Base-by-base conservation (phyloP, 306 rosid species). In the Potentilla sterilis region DNA sequence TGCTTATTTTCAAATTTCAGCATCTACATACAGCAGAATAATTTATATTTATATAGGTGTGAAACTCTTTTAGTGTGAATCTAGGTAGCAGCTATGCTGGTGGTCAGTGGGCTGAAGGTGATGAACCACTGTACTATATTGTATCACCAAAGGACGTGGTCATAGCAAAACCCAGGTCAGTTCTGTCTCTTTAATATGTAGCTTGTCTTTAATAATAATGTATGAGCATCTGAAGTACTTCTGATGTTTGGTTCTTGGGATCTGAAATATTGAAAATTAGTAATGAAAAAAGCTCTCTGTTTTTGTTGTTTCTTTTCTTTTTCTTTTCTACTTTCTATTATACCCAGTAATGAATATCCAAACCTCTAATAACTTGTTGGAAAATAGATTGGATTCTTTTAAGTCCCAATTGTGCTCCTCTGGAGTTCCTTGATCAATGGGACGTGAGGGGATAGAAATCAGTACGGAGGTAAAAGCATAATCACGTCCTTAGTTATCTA, bases 41-140 rank as follows among this genome's bases (percentile, higher is more conserved):
- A 78, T 79, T 69, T 81, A 32, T 73, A 75, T 74, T 42, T 68
- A 62, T 70, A 75, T 84, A 61, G 80, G 71, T 67, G 43, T 79
- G 55, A 75, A 78, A 72, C 41, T 24, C 81, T 78, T 54, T 85
- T 83, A 69, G 72, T 84, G 81, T 83, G 78, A 79, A 74, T 88
- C 76, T 85, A 95, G 99, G 99, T 85, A 92, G 98, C 89, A 95
- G 99, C 87, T 90, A 95, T 89, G 98, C 97, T 77, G 99, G 98
- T 44, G 99, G 99, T 83, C 99, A 92, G 84, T 95, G 99, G 99
- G 96, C 97, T 84, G 97, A 91, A 69, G 97, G 98, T 62, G 97
- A 90, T 84, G 99, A 95, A 77, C 99, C 99, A 69, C 81, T 89
- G 63, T 95, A 95, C 91, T 95, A 95, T 79, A 85, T 95, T 71